Conservation (phyloP, 2,329 filamentous ascomycete species). For the Diaporthe humulicola region DNA sequence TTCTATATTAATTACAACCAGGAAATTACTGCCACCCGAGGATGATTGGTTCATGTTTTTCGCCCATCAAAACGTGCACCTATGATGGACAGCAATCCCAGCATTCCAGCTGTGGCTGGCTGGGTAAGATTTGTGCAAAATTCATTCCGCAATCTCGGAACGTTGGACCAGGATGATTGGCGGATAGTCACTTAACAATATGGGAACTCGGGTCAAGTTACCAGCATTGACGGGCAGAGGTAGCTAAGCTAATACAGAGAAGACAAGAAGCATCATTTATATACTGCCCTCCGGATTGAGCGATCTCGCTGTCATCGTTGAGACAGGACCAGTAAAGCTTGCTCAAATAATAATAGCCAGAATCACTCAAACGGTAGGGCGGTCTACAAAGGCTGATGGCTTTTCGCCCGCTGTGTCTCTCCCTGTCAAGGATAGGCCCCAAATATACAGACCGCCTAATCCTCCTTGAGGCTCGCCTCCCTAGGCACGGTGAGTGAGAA, state of each 20-base stretch:
- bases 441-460: conserved; percentile 29
- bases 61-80: not conserved
- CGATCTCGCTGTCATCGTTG: not conserved
- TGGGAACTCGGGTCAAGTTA: not conserved
- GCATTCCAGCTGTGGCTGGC: not conserved
- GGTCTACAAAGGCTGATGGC: not conserved
- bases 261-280: not conserved
- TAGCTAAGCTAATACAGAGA: not conserved
- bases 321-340: not conserved
- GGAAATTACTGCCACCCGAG: not conserved
- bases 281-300: not conserved
- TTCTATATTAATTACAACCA: too few relatives aligned
- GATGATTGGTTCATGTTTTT: too few relatives aligned
- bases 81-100: not conserved
- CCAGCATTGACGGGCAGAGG: not conserved
- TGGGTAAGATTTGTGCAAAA: not conserved
- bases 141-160: not conserved
- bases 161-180: not conserved
- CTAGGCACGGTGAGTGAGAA: conserved; percentile 46
- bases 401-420: not conserved
- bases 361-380: not conserved
- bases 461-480: conserved; percentile 38
- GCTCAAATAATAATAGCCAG: not conserved
- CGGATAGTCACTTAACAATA: not conserved
- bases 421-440: too few relatives aligned